Percentiles rank a stretch among this genome's conserved stretches.
phyloP scores from a whole-genome alignment of 176 grass and related monocot genomes.

The Zizania latifolia region DNA sequence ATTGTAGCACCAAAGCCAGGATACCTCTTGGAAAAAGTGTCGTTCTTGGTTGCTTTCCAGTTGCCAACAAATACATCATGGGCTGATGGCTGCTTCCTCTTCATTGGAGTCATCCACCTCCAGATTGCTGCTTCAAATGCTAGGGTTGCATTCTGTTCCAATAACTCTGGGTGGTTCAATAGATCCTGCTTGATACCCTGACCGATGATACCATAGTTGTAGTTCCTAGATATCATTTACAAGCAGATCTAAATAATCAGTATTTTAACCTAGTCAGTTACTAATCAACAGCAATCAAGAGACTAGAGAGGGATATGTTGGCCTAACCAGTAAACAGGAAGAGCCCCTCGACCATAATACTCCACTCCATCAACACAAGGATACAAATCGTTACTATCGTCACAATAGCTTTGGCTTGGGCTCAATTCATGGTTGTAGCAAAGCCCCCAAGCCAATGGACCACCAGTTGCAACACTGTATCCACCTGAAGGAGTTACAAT shows the following conservation, averaged over 20 bases:
- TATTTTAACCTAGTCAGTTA: background rate
- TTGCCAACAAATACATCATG: slow-evolving; percentile 89
- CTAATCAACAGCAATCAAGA: background rate
- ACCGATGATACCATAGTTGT: slow-evolving; percentile 71
- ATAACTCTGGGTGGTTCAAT: slow-evolving; percentile 81
- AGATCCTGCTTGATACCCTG: slow-evolving; percentile 70
- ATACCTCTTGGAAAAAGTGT: slow-evolving; percentile 66
- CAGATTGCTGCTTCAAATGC: slow-evolving; percentile 90
- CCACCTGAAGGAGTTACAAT: slow-evolving; percentile 41
- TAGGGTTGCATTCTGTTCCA: slow-evolving; percentile 82
- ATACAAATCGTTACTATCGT: slow-evolving; percentile 47
- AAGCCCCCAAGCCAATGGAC: slow-evolving; percentile 62
- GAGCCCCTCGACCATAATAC: slow-evolving; percentile 77
- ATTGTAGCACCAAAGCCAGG: slow-evolving; percentile 87
- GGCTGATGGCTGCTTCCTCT: slow-evolving; percentile 76
- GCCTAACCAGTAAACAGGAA: slow-evolving; percentile 71
- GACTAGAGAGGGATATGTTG: background rate
- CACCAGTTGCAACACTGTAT: slow-evolving; percentile 47
- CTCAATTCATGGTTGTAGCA: slow-evolving; percentile 88
- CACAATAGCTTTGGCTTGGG: slow-evolving; percentile 75
- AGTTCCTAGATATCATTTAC: slow-evolving; percentile 56
- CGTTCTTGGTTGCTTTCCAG: slow-evolving; percentile 83
- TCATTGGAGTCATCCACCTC: slow-evolving; percentile 97
- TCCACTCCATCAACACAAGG: slow-evolving; percentile 62
- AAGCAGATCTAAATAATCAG: slow-evolving; percentile 2